These are phyloP conservation scores for Lentinus polychrous DNA, from an alignment of 1,284 basidiomycete genomes.

Conservation along the genomic window DNA sequence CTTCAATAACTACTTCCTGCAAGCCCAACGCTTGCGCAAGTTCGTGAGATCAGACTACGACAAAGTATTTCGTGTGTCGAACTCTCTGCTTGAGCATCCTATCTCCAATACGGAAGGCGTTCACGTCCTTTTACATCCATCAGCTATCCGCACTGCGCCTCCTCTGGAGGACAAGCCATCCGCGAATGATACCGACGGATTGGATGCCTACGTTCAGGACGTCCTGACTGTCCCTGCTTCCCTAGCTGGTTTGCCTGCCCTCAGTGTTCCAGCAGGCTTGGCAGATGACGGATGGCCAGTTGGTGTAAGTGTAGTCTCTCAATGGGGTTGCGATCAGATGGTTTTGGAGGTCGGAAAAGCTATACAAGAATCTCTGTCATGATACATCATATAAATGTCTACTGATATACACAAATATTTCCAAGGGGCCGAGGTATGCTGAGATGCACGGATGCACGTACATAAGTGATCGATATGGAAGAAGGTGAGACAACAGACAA, in stretches of 20 bases:
- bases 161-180: conserved; percentile 27
- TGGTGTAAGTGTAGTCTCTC: conserved; percentile 80
- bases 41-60: conserved; percentile 74
- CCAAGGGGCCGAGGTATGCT: neutral
- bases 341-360: conserved; percentile 51
- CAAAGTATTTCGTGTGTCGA: conserved; percentile 53
- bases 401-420: neutral
- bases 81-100: conserved; percentile 29
- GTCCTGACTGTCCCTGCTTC: conserved; percentile 90
- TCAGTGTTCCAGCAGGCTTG: conserved; percentile 62
- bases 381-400: neutral
- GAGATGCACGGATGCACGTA: neutral
- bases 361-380: conserved; percentile 13
- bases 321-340: conserved; percentile 82
- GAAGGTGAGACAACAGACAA: neutral
- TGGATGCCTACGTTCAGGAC: conserved; percentile 81
- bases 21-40: conserved; percentile 79
- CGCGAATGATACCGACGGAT: conserved; percentile 15
- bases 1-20: conserved; percentile 94
- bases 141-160: conserved; percentile 77
- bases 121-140: conserved; percentile 83
- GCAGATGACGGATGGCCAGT: conserved; percentile 74
- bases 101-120: conserved; percentile 35
- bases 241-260: conserved; percentile 80
- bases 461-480: neutral